Evolutionary conservation across 306 rosid genomes (phyloP).

Genomic region (Crataegus laevigata): DNA sequence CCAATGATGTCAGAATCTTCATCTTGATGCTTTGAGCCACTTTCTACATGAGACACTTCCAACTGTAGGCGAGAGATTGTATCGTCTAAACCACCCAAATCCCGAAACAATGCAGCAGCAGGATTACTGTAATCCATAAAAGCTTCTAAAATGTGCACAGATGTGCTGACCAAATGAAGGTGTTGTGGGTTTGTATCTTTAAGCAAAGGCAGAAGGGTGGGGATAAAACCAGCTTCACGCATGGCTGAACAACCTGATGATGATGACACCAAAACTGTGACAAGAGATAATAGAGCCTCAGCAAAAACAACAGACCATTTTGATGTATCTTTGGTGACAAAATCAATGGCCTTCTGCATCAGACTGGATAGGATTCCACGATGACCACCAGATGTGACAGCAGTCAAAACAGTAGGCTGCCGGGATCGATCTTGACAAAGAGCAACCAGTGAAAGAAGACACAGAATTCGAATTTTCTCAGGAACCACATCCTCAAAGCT

Average conservation of each 20-base stretch:
- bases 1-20: constrained; percentile 44
- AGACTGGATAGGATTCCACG: constrained; percentile 93
- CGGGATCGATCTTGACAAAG: constrained; percentile 92
- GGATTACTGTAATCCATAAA: constrained; percentile 98
- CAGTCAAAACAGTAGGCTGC: constrained; percentile 71
- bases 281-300: constrained; percentile 84
- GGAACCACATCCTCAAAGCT: constrained; percentile 82
- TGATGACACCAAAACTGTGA: constrained; percentile 84
- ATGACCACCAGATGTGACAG: constrained; percentile 95
- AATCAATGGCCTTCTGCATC: constrained; percentile 89
- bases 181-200: constrained; percentile 85
- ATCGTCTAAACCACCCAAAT: constrained; percentile 97
- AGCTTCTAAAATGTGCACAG: constrained; percentile 92
- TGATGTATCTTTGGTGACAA: constrained; percentile 56
- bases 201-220: constrained; percentile 87
- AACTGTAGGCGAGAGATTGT: constrained; percentile 76
- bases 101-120: constrained; percentile 90
- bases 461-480: constrained; percentile 70
- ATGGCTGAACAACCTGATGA: constrained; percentile 92
- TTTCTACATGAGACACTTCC: constrained; percentile 81
- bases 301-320: constrained; percentile 82
- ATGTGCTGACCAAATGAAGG: constrained; percentile 86
- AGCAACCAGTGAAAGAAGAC: constrained; percentile 84
- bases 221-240: constrained; percentile 98
- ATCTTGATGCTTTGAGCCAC: constrained; percentile 56